These are phyloP conservation scores for Candida sonorensis DNA, from an alignment of 805 yeast species.

Conservation along the genomic window DNA sequence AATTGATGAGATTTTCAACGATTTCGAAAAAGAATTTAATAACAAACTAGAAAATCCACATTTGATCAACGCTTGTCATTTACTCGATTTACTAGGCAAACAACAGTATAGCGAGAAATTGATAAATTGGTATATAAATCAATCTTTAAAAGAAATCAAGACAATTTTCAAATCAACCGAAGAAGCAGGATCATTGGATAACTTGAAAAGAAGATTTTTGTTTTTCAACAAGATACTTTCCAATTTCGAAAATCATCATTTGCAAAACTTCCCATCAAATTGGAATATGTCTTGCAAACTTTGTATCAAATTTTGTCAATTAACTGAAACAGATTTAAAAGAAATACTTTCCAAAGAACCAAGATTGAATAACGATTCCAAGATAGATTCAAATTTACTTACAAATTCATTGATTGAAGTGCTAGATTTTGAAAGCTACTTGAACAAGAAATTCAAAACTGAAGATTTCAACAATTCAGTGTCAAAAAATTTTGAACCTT, in stretches of 20 bases:
- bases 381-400: slow-evolving; percentile 55
- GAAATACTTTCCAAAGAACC: slow-evolving; percentile 39
- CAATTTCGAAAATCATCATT: slow-evolving; percentile 44
- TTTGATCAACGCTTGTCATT: slow-evolving; percentile 59
- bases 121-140: slow-evolving; percentile 64
- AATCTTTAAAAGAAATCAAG: slow-evolving; percentile 65
- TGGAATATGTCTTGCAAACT: slow-evolving; percentile 70
- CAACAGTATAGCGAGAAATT: slow-evolving; percentile 55
- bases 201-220: slow-evolving; percentile 71
- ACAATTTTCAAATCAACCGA: slow-evolving; percentile 71
- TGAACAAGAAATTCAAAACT: slow-evolving; percentile 56
- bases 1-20: slow-evolving; percentile 64
- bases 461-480: slow-evolving; percentile 36
- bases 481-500: slow-evolving; percentile 77
- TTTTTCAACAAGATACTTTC: slow-evolving; percentile 69
- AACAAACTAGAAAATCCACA: slow-evolving; percentile 30
- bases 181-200: slow-evolving; percentile 94
- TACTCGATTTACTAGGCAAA: slow-evolving; percentile 58
- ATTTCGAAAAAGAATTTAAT: slow-evolving; percentile 51
- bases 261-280: slow-evolving; percentile 51
- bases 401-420: slow-evolving; percentile 69
- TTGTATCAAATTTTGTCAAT: slow-evolving; percentile 54
- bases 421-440: slow-evolving; percentile 72
- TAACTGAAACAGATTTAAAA: slow-evolving; percentile 62
- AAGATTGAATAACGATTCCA: slow-evolving; percentile 22